Evolutionary conservation across 2,329 filamentous ascomycete genomes (phyloP), one percentile per base, ranked within the genome.

Genomic region (Chaetomium sp.): DNA sequence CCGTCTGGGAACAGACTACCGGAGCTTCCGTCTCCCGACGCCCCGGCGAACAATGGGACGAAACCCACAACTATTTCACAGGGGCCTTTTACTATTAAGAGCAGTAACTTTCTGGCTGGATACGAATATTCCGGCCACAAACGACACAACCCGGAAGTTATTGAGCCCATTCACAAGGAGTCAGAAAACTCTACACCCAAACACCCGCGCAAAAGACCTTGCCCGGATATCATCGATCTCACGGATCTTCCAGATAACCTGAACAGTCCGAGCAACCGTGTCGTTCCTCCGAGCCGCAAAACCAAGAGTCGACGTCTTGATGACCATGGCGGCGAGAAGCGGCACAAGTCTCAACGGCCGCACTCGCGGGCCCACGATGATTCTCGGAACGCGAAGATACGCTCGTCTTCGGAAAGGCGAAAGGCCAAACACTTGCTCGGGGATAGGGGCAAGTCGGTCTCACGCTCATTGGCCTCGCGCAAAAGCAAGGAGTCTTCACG

Each of bases 171-270:
- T 16, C 3, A 19, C 5, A 42, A 31, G 19, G 12, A 25, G 21
- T 1, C 33, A 29, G 12, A 16, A 12, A 21, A 25, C 1, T 1
- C 42, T 21, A 49, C 42, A n/a, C 21, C 42, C 27, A 23, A 23
- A 42, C 23, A 31, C 33, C 5, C 55, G 27, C 55, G 23, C 55
- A 58, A 57, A 35, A 3, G 33, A 13, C 47, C 33, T 4, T 19
- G 5, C 19, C 23, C 55, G 13, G 61, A 53, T n/a, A 12, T 58
- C 25, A 58, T 63, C n/a, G 61, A 63, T 45, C 61, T 63, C 47
- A 63, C 61, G 0, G 45, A 33, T 2, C 1, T 25, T 3, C 45
- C 54, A 5, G 60, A 63, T 2, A 8, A 56, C 4, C 27, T 42
- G 4, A 9, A 33, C n/a, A 33, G 23, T 8, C 33, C n/a, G 3